These are phyloP conservation scores for Leptodontidium sp. DNA, from an alignment of 2,329 filamentous ascomycete species.

Conservation along the genomic window DNA sequence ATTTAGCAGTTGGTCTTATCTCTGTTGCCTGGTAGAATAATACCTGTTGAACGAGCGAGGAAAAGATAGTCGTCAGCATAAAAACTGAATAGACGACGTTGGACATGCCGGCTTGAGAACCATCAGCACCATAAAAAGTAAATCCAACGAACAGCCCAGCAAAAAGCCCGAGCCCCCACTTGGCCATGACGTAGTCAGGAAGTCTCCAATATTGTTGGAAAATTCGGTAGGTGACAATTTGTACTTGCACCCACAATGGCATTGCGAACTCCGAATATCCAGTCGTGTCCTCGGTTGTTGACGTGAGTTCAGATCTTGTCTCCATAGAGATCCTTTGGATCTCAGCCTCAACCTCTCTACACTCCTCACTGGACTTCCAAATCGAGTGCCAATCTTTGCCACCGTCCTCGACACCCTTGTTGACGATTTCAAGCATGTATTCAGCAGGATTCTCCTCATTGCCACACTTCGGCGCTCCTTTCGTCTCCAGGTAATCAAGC, in stretches of 20 bases:
- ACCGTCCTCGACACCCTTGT: constrained; percentile 50
- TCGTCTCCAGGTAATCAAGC: constrained; percentile 75
- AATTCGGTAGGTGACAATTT: constrained; percentile 69
- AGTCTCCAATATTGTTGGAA: constrained; percentile 83
- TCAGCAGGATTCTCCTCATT: constrained; percentile 80
- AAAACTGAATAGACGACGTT: constrained; percentile 78
- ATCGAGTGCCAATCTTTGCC: constrained; percentile 64
- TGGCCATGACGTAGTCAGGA: constrained; percentile 78
- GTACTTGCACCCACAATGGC: constrained; percentile 72
- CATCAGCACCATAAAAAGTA: constrained; percentile 68
- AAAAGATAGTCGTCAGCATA: constrained; percentile 75
- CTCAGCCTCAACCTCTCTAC: constrained; percentile 21
- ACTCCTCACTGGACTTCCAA: constrained; percentile 49
- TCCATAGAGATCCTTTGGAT: constrained; percentile 38
- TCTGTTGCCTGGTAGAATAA: neutral
- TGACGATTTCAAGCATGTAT: constrained; percentile 57
- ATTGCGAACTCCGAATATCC: constrained; percentile 76
- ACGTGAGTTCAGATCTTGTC: constrained; percentile 47
- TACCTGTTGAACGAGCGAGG: constrained; percentile 65
- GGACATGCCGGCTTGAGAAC: constrained; percentile 70
- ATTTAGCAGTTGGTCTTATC: neutral
- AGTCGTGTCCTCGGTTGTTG: constrained; percentile 58
- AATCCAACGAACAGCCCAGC: constrained; percentile 69
- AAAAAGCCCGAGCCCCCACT: constrained; percentile 62
- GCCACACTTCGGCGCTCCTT: constrained; percentile 72